These are phyloP conservation scores for Mycena pura DNA, from an alignment of 768 basidiomycete species.

Conservation along the genomic window DNA sequence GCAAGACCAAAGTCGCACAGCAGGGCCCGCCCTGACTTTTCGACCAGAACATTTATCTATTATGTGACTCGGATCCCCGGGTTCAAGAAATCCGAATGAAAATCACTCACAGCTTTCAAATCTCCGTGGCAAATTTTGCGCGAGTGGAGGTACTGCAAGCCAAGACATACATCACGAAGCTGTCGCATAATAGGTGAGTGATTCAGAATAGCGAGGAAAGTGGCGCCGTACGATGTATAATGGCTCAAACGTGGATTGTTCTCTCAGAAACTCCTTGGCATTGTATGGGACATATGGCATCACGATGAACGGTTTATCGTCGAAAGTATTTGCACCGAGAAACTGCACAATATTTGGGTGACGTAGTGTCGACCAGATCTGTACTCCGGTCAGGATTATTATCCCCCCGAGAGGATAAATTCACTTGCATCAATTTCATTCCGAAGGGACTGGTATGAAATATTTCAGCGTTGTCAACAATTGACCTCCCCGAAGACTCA, in stretches of 20 bases:
- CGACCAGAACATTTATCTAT: constrained; percentile 14
- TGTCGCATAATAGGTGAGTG: background rate
- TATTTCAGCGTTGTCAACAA: background rate
- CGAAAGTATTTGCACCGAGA: constrained; percentile 21
- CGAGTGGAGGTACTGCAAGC: background rate
- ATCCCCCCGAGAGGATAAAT: background rate
- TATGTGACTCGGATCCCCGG: background rate
- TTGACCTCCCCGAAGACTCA: background rate
- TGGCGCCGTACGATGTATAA: constrained; percentile 1
- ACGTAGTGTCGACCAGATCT: constrained; percentile 23
- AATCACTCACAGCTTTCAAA: constrained; percentile 2
- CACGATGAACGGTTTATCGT: constrained; percentile 18
- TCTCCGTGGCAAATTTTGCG: constrained; percentile 11
- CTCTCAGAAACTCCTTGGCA: constrained; percentile 4
- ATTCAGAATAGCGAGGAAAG: background rate
- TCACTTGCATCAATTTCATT: constrained; percentile 15
- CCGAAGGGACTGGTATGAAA: constrained; percentile 1
- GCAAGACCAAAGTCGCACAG: constrained; percentile 11
- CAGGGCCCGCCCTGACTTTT: constrained; percentile 3
- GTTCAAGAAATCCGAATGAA: background rate
- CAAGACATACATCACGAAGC: constrained; percentile 12
- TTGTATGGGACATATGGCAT: constrained; percentile 12
- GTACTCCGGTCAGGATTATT: background rate
- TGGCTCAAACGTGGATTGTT: background rate
- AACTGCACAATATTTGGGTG: constrained; percentile 26